phyloP scores from a whole-genome alignment of 2,329 filamentous ascomycete genomes.

The Penicillium sp. region DNA sequence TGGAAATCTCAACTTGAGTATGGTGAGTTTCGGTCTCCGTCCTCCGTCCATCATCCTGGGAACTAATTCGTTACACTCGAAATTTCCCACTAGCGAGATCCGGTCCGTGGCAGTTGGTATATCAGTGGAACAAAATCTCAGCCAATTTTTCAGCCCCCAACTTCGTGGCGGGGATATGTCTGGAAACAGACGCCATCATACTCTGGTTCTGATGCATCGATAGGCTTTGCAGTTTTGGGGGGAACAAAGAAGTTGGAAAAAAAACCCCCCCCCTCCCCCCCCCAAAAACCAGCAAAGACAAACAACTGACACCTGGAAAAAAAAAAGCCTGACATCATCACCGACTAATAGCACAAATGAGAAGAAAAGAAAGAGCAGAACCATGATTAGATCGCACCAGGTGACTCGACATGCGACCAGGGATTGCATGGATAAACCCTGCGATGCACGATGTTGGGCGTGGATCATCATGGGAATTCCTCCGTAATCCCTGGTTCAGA shows the following conservation, averaged over 20 bases:
- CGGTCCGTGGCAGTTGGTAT: background rate
- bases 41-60: background rate
- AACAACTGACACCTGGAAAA: background rate
- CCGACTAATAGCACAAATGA: background rate
- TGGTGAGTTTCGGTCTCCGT: background rate
- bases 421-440: conserved; percentile 16
- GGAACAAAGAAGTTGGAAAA: background rate
- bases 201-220: background rate
- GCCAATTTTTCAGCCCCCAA: background rate
- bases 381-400: conserved; percentile 2
- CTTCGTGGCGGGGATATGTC: background rate
- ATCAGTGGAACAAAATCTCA: background rate
- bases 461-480: conserved; percentile 14
- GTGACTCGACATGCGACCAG: conserved; percentile 15
- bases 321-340: conserved; percentile 14
- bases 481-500: conserved; percentile 15
- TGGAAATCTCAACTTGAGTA: background rate
- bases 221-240: background rate
- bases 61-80: background rate
- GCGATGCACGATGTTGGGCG: conserved; percentile 17
- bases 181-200: background rate
- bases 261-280: background rate
- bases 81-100: no score
- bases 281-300: background rate
- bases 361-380: background rate